These are phyloP conservation scores for Citrus glauca DNA, from an alignment of 345 rosid genomes.

Conservation along the genomic window DNA sequence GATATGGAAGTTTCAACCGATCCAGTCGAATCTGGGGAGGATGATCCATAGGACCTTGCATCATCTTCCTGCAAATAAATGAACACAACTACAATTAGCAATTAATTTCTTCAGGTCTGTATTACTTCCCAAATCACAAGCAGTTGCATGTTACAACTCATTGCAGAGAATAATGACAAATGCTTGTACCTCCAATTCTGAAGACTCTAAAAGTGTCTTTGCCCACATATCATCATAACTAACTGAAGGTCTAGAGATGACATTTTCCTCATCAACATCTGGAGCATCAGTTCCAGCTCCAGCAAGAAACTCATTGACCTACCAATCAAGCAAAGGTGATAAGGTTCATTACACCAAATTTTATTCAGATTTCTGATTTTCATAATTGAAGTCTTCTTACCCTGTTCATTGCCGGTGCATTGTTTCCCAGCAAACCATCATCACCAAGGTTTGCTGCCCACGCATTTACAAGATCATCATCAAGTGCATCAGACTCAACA, in stretches of 20 bases:
- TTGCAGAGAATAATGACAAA: neutral
- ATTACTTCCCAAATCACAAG: neutral
- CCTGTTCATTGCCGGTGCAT: slow-evolving; percentile 95
- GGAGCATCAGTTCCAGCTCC: slow-evolving; percentile 99
- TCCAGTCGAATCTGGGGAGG: slow-evolving; percentile 93
- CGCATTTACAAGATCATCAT: slow-evolving; percentile 97
- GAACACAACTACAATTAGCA: neutral
- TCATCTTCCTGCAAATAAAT: slow-evolving; percentile 73
- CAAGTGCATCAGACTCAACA: slow-evolving; percentile 68
- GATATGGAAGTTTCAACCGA: slow-evolving; percentile 97
- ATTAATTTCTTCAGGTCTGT: neutral
- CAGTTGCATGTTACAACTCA: neutral
- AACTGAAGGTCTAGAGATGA: slow-evolving; percentile 78
- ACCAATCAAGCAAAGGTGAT: slow-evolving; percentile 23
- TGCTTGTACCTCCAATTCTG: slow-evolving; percentile 69
- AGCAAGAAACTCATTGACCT: slow-evolving; percentile 96
- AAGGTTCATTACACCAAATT: neutral
- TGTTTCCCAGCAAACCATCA: slow-evolving; percentile 77
- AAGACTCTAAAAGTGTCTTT: slow-evolving; percentile 81
- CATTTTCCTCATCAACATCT: slow-evolving; percentile 95
- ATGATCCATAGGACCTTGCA: slow-evolving; percentile 88
- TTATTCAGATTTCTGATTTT: neutral
- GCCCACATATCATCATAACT: slow-evolving; percentile 99
- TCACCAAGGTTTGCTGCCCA: slow-evolving; percentile 99
- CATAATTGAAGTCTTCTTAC: slow-evolving; percentile 34